A percentile compares a stretch with the other conserved stretches of the same genome.
These are phyloP conservation scores for Trichoderma afroharzianum DNA, from an alignment of 2,329 filamentous ascomycete species.

Conservation along the genomic window DNA sequence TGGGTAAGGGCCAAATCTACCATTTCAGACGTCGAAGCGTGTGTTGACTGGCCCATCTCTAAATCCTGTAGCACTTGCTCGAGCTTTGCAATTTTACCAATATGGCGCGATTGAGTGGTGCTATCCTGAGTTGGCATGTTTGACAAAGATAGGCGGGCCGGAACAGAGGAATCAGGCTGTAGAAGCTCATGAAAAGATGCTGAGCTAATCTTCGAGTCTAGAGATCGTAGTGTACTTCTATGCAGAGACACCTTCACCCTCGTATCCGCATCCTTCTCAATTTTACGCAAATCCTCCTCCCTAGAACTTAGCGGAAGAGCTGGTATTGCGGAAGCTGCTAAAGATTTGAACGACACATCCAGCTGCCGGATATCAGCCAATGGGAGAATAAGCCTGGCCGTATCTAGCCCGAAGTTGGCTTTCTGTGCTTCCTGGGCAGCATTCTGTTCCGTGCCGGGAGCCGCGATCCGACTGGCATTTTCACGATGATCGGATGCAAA, in stretches of 20 bases:
- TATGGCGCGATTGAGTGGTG: background rate
- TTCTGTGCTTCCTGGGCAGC: background rate
- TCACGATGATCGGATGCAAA: background rate
- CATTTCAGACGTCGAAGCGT: background rate
- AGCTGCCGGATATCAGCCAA: background rate
- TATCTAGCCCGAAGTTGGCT: background rate
- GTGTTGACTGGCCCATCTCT: background rate
- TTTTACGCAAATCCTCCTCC: background rate
- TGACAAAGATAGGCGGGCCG: background rate
- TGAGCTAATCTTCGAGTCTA: background rate
- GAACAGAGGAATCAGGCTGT: background rate
- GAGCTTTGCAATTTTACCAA: constrained; percentile 15
- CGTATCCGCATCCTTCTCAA: no score
- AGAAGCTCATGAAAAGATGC: background rate
- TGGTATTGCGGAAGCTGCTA: background rate
- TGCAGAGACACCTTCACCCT: background rate
- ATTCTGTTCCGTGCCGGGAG: background rate
- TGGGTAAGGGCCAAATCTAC: constrained; percentile 19
- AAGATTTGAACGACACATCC: background rate
- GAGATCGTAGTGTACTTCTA: background rate
- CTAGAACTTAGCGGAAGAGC: background rate
- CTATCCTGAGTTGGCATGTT: background rate
- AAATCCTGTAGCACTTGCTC: constrained; percentile 16
- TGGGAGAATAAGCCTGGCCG: background rate
- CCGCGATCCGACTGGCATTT: background rate